These are phyloP conservation scores for Sesbania bispinosa DNA, from an alignment of 306 rosid genomes.

Conservation along the genomic window DNA sequence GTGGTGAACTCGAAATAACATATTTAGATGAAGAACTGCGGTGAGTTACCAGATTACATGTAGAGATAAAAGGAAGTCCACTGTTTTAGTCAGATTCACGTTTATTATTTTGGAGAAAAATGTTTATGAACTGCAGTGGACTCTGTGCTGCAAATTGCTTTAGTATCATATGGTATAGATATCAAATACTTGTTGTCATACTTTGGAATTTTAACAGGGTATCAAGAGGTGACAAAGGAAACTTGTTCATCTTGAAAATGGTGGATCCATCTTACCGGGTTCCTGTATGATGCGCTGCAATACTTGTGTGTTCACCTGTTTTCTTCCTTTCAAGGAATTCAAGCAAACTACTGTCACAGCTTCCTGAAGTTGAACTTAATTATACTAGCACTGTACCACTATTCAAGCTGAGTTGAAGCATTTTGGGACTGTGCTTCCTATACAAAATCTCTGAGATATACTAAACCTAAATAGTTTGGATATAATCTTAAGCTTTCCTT, in stretches of 20 bases:
- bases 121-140: not conserved
- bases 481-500: not conserved
- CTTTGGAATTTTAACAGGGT: constrained; percentile 49
- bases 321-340: not conserved
- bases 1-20: constrained; percentile 83
- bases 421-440: constrained; percentile 1
- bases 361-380: constrained; percentile 2
- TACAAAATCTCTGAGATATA: not conserved
- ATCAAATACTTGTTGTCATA: not conserved
- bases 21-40: constrained; percentile 86
- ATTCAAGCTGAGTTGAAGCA: constrained; percentile 14
- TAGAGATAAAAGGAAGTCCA: not conserved
- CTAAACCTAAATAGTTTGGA: not conserved
- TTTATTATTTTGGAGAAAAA: no score
- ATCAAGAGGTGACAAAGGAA: constrained; percentile 92
- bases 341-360: not conserved
- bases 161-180: not conserved
- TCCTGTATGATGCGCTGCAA: constrained; percentile 39
- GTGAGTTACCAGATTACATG: constrained; percentile 41
- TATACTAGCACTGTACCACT: not conserved
- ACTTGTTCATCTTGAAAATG: constrained; percentile 86
- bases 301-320: not conserved
- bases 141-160: not conserved
- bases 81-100: no score
- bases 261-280: constrained; percentile 78